Base-by-base conservation (phyloP, 352 stramenopile species). In the Globisporangium canariense region DNA sequence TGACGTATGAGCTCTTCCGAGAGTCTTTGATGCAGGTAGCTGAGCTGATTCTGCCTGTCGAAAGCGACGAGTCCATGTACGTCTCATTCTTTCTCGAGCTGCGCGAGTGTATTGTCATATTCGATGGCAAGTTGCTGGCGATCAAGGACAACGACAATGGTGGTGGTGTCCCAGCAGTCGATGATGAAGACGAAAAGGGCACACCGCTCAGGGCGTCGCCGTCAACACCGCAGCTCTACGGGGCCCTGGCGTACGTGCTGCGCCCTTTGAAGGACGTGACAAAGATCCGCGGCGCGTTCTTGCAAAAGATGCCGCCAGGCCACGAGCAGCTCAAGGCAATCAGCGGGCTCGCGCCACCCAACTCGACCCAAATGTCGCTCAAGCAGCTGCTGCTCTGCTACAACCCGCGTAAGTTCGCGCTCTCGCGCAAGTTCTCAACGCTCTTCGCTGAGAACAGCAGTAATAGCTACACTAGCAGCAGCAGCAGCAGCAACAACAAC, bases 361-460 rank as follows among this genome's bases (percentile, higher is more conserved):
- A 92, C 50, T 70, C 74, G 22, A 73, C 77, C 38, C 62, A 49
- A 14, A 87, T 90, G 83, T 92, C 83, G 36, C 79, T 92, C 60
- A 92, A 90, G 58, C 79, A 92, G 67, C 68, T 92, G 11, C 64
- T 92, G 55, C 60, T 92, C 28, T 69, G 69, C 70, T 90, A 88
- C 66, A 92, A 89, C 65, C 81, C 83, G 38, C 76, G 81, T 22
- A 92, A 91, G 68, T 82, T 88, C 22, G 73, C 79, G 32, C 77
- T 91, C 51, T 84, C 80, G 11, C 79, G 83, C 54, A 76, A 78
- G 40, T 89, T 91, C 62, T 77, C 82, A 10, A 61, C 74, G 46
- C 71, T 81, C 25, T 74, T 81, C 28, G 32, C 25, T 4, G 47
- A 13, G 18, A 57, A 40, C 22, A 43, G 10, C 4, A 60, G 16